Evolutionary conservation across 2,329 filamentous ascomycete species (phyloP), one percentile per base, ranked within the genome.

Genomic region (Aspergillus piperis): DNA sequence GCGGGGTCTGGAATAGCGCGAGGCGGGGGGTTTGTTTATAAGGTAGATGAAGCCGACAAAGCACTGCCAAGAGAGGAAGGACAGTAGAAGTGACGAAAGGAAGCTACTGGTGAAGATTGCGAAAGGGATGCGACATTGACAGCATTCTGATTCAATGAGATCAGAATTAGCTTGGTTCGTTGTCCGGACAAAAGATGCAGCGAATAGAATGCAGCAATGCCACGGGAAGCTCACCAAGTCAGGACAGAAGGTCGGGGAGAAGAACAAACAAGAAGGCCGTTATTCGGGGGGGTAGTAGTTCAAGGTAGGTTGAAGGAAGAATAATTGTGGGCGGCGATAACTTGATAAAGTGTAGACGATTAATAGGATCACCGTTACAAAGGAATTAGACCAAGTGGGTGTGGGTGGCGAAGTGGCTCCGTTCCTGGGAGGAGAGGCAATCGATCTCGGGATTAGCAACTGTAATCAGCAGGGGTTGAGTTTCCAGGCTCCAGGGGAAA

Each of bases 321-420:
- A 19, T 4, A 44, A 41, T 49, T 48, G 17, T 17, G 23, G 30
- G 17, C 21, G 13, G 30, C 19, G 25, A 59, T 47, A 57, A 54
- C 27, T 51, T 42, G 53, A 36, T 21, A 36, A 19, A 21, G 27
- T 60, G 55, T 50, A 50, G 21, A 4, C 17, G 54, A 61, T 39
- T 54, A 42, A 41, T 32, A 53, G 42, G 53, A 55, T 23, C 30
- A 11, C 30, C 53, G 27, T 27, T 19, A 55, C 53, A 44, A 55
- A 44, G 53, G 19, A 55, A 39, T 39, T 21, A 54, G 51, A 52
- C 55, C 57, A 59, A 53, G 48, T 57, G 53, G 53, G 53, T n/a
- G 11, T 44, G 53, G 32, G 66, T 66, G 64, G 64, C 62, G 56
- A 66, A 55, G 56, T 62, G 62, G 60, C 66, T 62, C 64, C 61